Evolutionary conservation across 805 yeast species (phyloP), one percentile per base, ranked within the genome.

Genomic region (Lipomyces chichibuensis): DNA sequence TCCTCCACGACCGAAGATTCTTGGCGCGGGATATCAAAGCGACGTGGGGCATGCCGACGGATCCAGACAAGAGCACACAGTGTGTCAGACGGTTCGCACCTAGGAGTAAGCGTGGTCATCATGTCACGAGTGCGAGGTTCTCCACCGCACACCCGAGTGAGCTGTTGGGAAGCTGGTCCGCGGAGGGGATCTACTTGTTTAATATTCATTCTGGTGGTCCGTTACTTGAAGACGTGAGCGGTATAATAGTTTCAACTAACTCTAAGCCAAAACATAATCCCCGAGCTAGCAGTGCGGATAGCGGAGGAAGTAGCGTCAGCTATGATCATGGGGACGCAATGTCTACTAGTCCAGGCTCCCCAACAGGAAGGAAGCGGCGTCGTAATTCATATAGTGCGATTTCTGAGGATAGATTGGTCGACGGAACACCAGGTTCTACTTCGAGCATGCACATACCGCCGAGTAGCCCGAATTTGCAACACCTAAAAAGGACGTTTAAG

Each of bases 1-100:
- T 69, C 46, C 62, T 70, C 20, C 70, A 70, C 57, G 73, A 70
- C 53, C 67, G 73, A 9, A 51, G 73, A n/a, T 69, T 58, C 53
- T 33, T 70, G 17, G 56, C 61, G 11, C 49, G 54, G 32, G 65
- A 65, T 43, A 57, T 63, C 29, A 60, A 59, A 23, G 46, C 54
- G 20, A 46, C 53, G 6, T 65, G 72, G 67, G 64, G 64, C 11
- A 39, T 68, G 65, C 55, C 63, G 2, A 37, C 65, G 13, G 55
- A 64, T 39, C 29, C 57, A 1, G 49, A 53, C 13, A 58, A 63
- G 14, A 59, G 55, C 32, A 63, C 72, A 0, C 72, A 66, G 57
- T 70, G 73, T 37, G 73, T 70, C 20, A 27, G 73, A n/a, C 57
- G 57, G 49, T 69, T 70, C 32, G 32, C 52, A n/a, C 67, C 70